Percentiles rank a stretch among this genome's conserved stretches.
Evolutionary conservation across 148 eudicot species (phyloP).

Genomic region (Arctostaphylos glauca): DNA sequence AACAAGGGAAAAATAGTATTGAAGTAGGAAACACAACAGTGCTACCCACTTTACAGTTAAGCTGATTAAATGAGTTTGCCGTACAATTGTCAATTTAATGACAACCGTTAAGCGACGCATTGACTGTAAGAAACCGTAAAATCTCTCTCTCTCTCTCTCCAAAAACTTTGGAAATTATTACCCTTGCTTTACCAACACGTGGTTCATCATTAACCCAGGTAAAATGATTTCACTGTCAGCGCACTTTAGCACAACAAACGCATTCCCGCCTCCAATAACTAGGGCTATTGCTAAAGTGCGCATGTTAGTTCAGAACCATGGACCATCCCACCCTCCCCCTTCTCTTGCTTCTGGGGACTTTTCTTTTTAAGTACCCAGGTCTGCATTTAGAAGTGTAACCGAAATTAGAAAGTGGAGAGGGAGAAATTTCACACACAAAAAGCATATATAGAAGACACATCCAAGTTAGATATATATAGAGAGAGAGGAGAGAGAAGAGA

Average conservation of each 20-base stretch:
- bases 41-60: not conserved
- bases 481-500: not conserved
- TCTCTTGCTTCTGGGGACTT: not conserved
- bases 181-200: not conserved
- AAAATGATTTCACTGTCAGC: slow-evolving; percentile 20
- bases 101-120: slow-evolving; percentile 2
- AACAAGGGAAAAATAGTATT: too few relatives aligned
- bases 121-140: not conserved
- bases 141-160: slow-evolving; percentile 9
- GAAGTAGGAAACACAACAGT: too few relatives aligned
- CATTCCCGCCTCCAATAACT: not conserved
- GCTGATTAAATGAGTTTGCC: not conserved
- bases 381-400: slow-evolving; percentile 5
- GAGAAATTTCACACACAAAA: not conserved
- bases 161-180: slow-evolving; percentile 2
- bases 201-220: slow-evolving; percentile 10
- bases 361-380: slow-evolving; percentile 17
- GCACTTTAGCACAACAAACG: slow-evolving; percentile 16
- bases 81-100: not conserved
- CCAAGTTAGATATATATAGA: not conserved
- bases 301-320: slow-evolving; percentile 7
- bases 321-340: not conserved
- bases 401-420: slow-evolving; percentile 8
- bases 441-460: not conserved
- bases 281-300: slow-evolving; percentile 11